phyloP scores from a whole-genome alignment of 2,329 filamentous ascomycete genomes.

The Trematosphaeria pertusa region DNA sequence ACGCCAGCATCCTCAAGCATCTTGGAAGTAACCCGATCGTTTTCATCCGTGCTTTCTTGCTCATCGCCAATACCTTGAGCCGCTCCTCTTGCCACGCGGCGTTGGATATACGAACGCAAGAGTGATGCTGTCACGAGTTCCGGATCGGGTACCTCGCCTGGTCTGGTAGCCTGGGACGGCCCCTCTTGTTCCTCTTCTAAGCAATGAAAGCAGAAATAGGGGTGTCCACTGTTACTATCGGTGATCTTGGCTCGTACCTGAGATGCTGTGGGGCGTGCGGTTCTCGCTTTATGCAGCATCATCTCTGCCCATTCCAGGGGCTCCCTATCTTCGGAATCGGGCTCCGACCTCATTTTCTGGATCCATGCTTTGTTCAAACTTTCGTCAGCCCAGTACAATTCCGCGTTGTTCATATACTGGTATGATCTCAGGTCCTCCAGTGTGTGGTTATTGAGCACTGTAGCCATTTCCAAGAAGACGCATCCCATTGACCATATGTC shows the following conservation, averaged over 20 bases:
- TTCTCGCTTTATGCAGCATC: background rate
- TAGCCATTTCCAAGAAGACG: slow-evolving; percentile 14
- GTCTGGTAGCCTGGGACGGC: no score
- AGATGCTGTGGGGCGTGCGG: background rate
- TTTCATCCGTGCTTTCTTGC: no score
- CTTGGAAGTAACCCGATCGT: no score
- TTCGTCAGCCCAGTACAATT: slow-evolving; percentile 2
- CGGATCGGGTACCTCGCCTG: no score
- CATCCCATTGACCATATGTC: slow-evolving; percentile 13
- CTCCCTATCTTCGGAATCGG: background rate
- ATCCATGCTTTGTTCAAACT: slow-evolving; percentile 5
- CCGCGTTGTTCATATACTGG: slow-evolving; percentile 2
- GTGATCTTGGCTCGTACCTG: background rate
- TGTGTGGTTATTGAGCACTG: slow-evolving; percentile 3
- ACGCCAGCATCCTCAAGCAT: no score
- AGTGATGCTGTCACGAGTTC: no score
- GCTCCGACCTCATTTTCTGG: background rate
- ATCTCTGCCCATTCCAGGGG: background rate
- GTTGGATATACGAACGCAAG: no score
- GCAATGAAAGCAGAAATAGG: background rate
- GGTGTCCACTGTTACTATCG: background rate
- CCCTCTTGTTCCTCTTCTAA: background rate
- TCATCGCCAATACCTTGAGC: no score
- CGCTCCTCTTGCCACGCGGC: no score
- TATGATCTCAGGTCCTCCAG: slow-evolving; percentile 4